A percentile compares a stretch with the other conserved stretches of the same genome.
Conservation (phyloP, 257 asterid species). For the Rauvolfia tetraphylla region DNA sequence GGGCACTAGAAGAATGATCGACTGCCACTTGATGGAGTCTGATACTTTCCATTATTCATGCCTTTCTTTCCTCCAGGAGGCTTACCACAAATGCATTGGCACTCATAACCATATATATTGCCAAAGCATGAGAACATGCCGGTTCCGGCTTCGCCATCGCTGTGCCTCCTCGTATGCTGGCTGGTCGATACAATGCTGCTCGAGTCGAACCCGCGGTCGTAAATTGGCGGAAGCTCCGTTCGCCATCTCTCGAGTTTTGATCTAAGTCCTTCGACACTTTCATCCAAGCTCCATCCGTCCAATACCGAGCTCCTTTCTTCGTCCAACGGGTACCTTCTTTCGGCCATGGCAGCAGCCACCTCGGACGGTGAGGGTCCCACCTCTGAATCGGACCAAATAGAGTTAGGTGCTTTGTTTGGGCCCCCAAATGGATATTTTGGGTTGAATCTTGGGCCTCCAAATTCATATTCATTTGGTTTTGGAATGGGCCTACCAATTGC, state of each 20-base stretch:
- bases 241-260: slow-evolving; percentile 92
- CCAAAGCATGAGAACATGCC: slow-evolving; percentile 84
- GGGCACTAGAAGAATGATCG: slow-evolving; percentile 44
- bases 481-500: slow-evolving; percentile 34
- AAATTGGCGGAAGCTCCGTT: slow-evolving; percentile 70
- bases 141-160: slow-evolving; percentile 14
- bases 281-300: slow-evolving; percentile 93
- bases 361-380: slow-evolving; percentile 91
- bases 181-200: slow-evolving; percentile 58
- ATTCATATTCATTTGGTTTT: slow-evolving; percentile 24
- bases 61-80: slow-evolving; percentile 34
- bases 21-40: slow-evolving; percentile 46
- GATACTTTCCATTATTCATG: slow-evolving; percentile 20
- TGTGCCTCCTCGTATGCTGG: slow-evolving; percentile 27
- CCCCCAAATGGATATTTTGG: slow-evolving; percentile 36
- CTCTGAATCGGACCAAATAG: slow-evolving; percentile 62
- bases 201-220: slow-evolving; percentile 51
- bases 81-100: slow-evolving; percentile 86
- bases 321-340: slow-evolving; percentile 49
- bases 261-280: slow-evolving; percentile 75
- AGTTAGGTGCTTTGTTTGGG: slow-evolving; percentile 40
- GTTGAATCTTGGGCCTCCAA: slow-evolving; percentile 28
- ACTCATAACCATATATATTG: slow-evolving; percentile 60
- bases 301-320: slow-evolving; percentile 70
- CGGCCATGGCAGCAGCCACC: slow-evolving; percentile 63